Conservation (phyloP, 768 basidiomycete species). For the Paxillus involutus region DNA sequence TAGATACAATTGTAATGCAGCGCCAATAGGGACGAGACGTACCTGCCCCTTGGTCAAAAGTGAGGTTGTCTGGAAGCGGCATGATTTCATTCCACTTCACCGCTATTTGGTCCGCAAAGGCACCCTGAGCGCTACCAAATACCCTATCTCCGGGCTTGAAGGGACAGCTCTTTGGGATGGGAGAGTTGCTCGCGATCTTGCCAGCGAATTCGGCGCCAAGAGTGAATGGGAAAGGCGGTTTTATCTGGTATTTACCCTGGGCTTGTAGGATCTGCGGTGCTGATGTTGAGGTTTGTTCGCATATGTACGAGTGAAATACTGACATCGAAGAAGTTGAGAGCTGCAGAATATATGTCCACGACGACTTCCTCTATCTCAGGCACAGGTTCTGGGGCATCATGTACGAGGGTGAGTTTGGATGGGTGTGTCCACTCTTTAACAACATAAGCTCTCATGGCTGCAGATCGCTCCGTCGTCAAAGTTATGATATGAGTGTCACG, state of each 20-base stretch:
- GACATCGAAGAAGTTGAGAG: constrained; percentile 79
- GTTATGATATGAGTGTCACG: background rate
- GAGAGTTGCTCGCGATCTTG: constrained; percentile 62
- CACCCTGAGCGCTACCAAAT: constrained; percentile 79
- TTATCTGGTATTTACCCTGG: constrained; percentile 86
- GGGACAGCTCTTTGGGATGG: constrained; percentile 76
- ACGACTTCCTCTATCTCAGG: constrained; percentile 56
- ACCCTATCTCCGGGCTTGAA: constrained; percentile 85
- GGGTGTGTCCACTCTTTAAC: constrained; percentile 70
- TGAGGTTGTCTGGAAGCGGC: constrained; percentile 72
- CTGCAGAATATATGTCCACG: constrained; percentile 74
- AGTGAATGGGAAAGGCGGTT: constrained; percentile 83
- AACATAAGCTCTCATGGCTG: constrained; percentile 74
- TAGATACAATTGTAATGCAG: background rate
- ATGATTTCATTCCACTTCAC: constrained; percentile 50
- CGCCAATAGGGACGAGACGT: constrained; percentile 16
- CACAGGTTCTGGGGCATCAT: constrained; percentile 57
- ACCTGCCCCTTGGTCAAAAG: constrained; percentile 87
- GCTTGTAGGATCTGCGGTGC: constrained; percentile 69
- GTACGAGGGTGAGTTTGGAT: constrained; percentile 54
- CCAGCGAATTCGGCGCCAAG: constrained; percentile 89
- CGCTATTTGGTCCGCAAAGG: constrained; percentile 75
- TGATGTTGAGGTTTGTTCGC: background rate
- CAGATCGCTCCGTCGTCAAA: background rate
- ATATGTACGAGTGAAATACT: constrained; percentile 19